Evolutionary conservation across 345 rosid genomes (phyloP), one percentile per base, ranked within the genome.

Genomic region (Kandelia obovata): DNA sequence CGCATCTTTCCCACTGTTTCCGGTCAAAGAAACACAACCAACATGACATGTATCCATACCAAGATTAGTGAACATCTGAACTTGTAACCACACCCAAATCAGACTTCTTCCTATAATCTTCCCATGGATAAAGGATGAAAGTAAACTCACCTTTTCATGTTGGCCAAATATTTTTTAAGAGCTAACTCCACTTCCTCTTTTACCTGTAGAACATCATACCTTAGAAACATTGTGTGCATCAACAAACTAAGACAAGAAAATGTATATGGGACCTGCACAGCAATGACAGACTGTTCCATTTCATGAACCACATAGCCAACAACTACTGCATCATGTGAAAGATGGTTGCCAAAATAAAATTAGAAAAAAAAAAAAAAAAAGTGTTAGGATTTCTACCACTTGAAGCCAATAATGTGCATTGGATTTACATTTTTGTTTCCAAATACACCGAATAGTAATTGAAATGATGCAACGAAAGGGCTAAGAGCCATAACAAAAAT

Each of bases 121-220:
- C 49, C 16, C 1, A 13, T 43, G 5, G 49, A 43, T 43, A 11
- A 11, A 43, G 49, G 49, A 43, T 43, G 49, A 43, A 43, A 43
- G 49, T 11, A 43, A 43, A 3, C 19, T 3, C 49, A 92, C 99
- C 97, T 63, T 77, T 84, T 88, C 74, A 87, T 75, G 74, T 69
- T 83, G 62, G 72, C 67, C 80, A 92, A 62, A 76, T 95, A 90
- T 81, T 84, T 92, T 81, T 74, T 81, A 53, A 95, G 85, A 75
- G 99, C 97, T 77, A 82, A 27, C 66, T 95, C 99, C 65, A 95
- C 88, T 84, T 95, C 99, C 79, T 95, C 99, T 85, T 83, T 95
- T 16, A 95, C 97, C 97, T 95, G 85, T 52, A 79, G 69, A 53
- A 30, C 49, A 59, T 23, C 69, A 58, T 32, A 74, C 5, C 11